These are phyloP conservation scores for Nicotiana tabacum DNA, from an alignment of 257 asterid species.

Conservation along the genomic window DNA sequence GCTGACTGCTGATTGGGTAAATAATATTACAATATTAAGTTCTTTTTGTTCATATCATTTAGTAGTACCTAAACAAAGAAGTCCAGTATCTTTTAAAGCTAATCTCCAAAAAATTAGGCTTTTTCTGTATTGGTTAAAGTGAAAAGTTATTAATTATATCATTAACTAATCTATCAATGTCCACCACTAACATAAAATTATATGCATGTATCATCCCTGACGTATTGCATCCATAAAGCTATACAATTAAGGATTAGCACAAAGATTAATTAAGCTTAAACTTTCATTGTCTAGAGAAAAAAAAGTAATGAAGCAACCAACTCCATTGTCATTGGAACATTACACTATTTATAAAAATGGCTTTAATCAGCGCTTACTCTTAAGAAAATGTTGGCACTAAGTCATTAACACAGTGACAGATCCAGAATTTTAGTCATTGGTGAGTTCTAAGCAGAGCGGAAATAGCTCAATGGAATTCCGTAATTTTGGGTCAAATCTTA, in stretches of 20 bases:
- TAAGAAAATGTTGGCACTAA: neutral
- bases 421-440: no score
- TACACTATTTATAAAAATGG: neutral
- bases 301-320: neutral
- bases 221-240: slow-evolving; percentile 11
- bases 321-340: slow-evolving; percentile 21
- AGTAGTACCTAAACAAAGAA: neutral
- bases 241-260: neutral
- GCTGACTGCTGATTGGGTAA: neutral
- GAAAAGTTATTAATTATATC: slow-evolving; percentile 1
- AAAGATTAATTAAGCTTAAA: slow-evolving; percentile 9
- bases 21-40: neutral
- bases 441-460: no score
- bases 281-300: neutral
- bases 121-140: slow-evolving; percentile 15
- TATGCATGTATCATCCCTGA: neutral
- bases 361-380: neutral
- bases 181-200: slow-evolving; percentile 14
- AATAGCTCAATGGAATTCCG: no score
- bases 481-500: no score
- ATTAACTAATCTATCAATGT: slow-evolving; percentile 4
- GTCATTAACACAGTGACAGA: no score
- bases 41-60: slow-evolving; percentile 1
- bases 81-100: slow-evolving; percentile 2
- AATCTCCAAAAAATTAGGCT: slow-evolving; percentile 33